Base-by-base conservation (phyloP, 2,329 filamentous ascomycete species). In the Aspergillus ruber region DNA sequence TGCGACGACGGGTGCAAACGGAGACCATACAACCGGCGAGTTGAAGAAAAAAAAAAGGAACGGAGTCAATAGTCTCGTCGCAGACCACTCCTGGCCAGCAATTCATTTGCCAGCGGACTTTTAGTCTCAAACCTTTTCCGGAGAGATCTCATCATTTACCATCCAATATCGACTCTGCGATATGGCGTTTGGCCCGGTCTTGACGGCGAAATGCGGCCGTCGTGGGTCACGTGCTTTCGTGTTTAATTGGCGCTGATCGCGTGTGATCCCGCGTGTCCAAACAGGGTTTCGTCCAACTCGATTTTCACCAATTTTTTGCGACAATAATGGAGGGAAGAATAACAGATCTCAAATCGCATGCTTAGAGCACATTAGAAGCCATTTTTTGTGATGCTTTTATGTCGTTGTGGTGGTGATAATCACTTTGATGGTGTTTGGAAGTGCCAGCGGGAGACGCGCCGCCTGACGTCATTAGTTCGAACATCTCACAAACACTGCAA, bases 171-270 rank as follows among this genome's bases (percentile, higher is more conserved):
- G 25, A 29, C 25, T 29, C 10, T 29, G 25, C 10, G 25, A 29
- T 12, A 29, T 29, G 25, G 25, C 25, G 25, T 29, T 29, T 12
- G 10, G 10, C 12, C 25, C 25, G 25, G 25, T 29, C 25, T 29
- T 29, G 25, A 29, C 25, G 9, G 25, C 25, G 25, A 29, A 29
- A 29, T n/a, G 41, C 25, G 42, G 47, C 44, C 38, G 20, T 6
- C n/a, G n/a, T 3, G 7, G 15, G 15, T 65, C 64, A 67, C 64
- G 64, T 67, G 64, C 17, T 10, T 25, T 55, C 61, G 64, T 53
- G 64, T 64, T 59, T 51, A 43, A 50, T 46, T 47, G 50, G 45
- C 12, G 42, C 36, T 25, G 40, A 44, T 43, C 45, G 48, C 60
- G 61, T 57, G 60, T 58, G 41, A 13, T 18, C 29, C 38, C 40